phyloP scores from a whole-genome alignment of 306 rosid species.

The Vicia villosa region DNA sequence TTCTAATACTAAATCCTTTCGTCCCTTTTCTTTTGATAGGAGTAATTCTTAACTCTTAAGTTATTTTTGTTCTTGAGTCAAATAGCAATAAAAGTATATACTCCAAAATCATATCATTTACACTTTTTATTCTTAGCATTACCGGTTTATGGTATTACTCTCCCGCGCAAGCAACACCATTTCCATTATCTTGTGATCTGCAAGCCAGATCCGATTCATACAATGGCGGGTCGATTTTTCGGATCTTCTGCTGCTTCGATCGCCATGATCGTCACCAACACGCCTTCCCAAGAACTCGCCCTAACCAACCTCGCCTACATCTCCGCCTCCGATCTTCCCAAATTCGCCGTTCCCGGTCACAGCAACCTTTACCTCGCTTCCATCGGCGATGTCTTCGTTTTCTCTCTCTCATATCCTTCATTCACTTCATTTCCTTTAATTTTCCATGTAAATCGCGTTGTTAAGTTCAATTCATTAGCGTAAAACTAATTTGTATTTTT shows the following conservation, averaged over 20 bases:
- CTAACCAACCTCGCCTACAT: constrained; percentile 77
- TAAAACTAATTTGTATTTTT: background rate
- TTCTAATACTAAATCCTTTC: too few relatives aligned
- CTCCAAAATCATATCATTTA: too few relatives aligned
- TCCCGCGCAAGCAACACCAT: constrained; percentile 39
- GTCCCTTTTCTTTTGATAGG: too few relatives aligned
- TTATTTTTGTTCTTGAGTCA: too few relatives aligned
- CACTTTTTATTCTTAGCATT: background rate
- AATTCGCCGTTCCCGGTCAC: constrained; percentile 65
- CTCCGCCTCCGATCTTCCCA: constrained; percentile 64
- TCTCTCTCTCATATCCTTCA: constrained; percentile 81
- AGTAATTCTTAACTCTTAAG: too few relatives aligned
- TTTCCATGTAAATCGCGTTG: background rate
- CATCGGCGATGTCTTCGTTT: constrained; percentile 67
- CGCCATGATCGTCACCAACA: constrained; percentile 64
- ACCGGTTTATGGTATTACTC: constrained; percentile 25
- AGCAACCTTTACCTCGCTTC: constrained; percentile 55
- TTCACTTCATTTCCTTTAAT: background rate
- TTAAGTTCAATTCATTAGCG: background rate
- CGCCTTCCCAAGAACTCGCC: constrained; percentile 73
- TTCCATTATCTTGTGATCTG: constrained; percentile 20
- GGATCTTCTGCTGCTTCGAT: constrained; percentile 49
- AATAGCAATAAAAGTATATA: too few relatives aligned
- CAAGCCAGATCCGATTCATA: constrained; percentile 27
- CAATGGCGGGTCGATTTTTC: constrained; percentile 64